Base-by-base conservation (phyloP, 1,139 yeast species). In the Chernovozyma aurita region DNA sequence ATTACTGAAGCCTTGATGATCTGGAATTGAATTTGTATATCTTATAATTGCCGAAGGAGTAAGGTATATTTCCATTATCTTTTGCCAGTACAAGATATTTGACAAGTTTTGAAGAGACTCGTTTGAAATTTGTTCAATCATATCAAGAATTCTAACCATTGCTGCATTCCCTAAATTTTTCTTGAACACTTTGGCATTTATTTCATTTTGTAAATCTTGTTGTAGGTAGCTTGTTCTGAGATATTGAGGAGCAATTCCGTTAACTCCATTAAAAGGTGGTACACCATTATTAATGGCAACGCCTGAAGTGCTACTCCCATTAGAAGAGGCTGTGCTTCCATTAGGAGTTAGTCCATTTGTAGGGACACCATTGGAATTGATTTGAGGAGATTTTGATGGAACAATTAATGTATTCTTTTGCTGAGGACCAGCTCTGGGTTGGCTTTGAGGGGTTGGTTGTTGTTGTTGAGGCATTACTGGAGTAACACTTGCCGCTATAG, bases 81-180 rank as follows among this genome's bases (percentile, higher is more conserved):
- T 50, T 34, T 57, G 59, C 76, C 76, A 70, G 45, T 60, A 69
- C 14, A 59, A 67, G 16, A 62, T 38, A 21, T 52, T 54, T 6
- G 57, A 36, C 29, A 67, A 45, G 28, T 55, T 52, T n/a, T 57
- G 61, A 15, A 43, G 41, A 4, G 57, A 48, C 39, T 69, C 74
- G 36, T 51, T 55, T n/a, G 61, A 52, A 3, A 65, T 50, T 38
- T 60, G 66, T 30, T 66, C 73, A 15, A 66, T 49, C 17, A 66
- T 50, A 38, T 65, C 70, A 31, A 65, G 53, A 8, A 68, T 50
- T 26, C 73, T 51, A 46, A 70, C 54, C 24, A 62, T 65, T 12
- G 65, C 73, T n/a, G 74, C 70, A 51, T 68, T 69, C 3, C 74
- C 75, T 34, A 67, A 41, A 42, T 67, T 68, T 20, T 73, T 49